Base-by-base conservation (phyloP, 805 yeast species). In the Saccharomycopsis microspora region DNA sequence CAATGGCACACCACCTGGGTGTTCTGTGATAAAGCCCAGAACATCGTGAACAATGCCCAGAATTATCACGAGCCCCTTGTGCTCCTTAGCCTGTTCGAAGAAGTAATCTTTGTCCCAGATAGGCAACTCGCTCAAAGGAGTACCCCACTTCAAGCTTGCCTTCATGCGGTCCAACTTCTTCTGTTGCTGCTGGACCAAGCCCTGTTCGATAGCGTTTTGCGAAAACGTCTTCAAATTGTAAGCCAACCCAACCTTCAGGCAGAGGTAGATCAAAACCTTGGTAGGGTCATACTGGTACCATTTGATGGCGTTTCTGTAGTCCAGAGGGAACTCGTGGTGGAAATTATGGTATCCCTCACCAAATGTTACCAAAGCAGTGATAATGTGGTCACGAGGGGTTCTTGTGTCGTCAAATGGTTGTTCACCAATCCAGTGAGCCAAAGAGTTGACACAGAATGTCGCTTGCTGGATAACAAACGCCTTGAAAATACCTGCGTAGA, bases 211-310 rank as follows among this genome's bases (percentile, higher is more conserved):
- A 42, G 89, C 88, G 58, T 82, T 80, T 62, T 78, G 85, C 29
- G 88, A 78, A 63, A 83, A 83, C 43, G 78, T 82, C 62, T 82
- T 82, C 66, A 85, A 71, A 68, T 82, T 79, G 66, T 74, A 77
- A 28, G 89, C 79, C 53, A 84, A 64, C 36, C 93, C 93, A 32
- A 82, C 49, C 62, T 79, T 72, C 10, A 85, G 81, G 47, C 74
- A 64, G 5, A 64, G 32, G 64, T 71, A 83, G 56, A 84, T 82
- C 46, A 73, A 57, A 43, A 76, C 58, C 66, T 84, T 84, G 44
- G 93, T 83, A 56, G 94, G 94, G 63, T 85, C 94, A 61, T 78
- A 84, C 71, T 84, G 90, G 70, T 80, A 84, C 93, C 93, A 84
- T 62, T 78, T 81, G 61, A 84, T 72, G 36, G 93, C 93, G 61